Evolutionary conservation across 1,284 basidiomycete genomes (phyloP).

Genomic region (Agaricales sp.): DNA sequence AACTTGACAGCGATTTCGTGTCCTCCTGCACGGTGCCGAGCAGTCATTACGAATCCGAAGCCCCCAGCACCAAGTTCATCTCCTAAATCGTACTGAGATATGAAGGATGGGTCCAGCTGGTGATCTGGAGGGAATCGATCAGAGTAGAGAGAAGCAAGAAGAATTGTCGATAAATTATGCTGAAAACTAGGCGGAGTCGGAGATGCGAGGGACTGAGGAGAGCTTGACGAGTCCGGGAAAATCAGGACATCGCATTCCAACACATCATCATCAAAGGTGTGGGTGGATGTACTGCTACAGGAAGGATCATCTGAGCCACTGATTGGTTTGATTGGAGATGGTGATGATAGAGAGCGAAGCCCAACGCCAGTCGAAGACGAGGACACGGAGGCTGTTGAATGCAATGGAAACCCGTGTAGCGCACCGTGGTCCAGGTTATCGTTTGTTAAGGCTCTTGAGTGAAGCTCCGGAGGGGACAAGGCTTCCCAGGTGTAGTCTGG

Average conservation of each 20-base stretch:
- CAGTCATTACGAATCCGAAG: conserved; percentile 88
- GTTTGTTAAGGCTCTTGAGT: too few relatives aligned
- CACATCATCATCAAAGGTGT: too few relatives aligned
- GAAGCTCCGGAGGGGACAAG: neutral
- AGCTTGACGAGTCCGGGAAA: neutral
- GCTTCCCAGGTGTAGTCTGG: neutral
- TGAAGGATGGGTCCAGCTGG: conserved; percentile 57
- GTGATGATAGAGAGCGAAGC: too few relatives aligned
- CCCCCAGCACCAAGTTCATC: conserved; percentile 86
- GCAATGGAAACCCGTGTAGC: neutral
- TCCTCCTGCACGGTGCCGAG: conserved; percentile 40
- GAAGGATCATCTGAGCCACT: too few relatives aligned
- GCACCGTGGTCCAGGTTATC: too few relatives aligned
- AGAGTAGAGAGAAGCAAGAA: conserved; percentile 35
- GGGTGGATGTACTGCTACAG: too few relatives aligned
- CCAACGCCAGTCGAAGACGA: too few relatives aligned
- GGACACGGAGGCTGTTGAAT: too few relatives aligned
- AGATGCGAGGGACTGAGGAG: neutral
- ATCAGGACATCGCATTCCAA: too few relatives aligned
- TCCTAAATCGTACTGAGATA: conserved; percentile 53
- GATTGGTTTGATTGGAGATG: too few relatives aligned
- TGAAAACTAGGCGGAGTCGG: neutral
- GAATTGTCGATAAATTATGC: conserved; percentile 7
- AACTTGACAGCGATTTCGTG: conserved; percentile 88
- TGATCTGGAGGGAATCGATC: conserved; percentile 53